Evolutionary conservation across 2,329 filamentous ascomycete genomes (phyloP).

Genomic region (Calcarisporium arbuscula): DNA sequence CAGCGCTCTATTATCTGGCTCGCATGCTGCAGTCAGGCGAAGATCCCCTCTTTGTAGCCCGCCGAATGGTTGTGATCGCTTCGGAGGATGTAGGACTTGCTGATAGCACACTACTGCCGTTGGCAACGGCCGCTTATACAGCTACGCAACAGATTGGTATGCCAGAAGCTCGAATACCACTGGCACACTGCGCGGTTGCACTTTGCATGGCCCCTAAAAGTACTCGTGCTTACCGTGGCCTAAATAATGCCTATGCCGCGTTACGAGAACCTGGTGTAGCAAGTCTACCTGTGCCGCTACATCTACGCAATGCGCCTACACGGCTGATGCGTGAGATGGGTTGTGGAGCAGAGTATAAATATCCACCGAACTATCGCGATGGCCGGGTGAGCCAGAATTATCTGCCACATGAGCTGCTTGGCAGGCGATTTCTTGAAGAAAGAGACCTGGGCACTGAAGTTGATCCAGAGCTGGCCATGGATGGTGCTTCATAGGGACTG

Average conservation of each 20-base stretch:
- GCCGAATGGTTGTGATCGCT: slow-evolving; percentile 89
- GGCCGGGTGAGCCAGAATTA: slow-evolving; percentile 84
- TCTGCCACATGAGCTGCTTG: slow-evolving; percentile 69
- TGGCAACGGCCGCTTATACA: slow-evolving; percentile 80
- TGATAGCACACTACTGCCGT: slow-evolving; percentile 73
- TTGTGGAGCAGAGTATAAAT: slow-evolving; percentile 90
- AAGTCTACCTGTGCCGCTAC: slow-evolving; percentile 73
- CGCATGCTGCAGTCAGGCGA: slow-evolving; percentile 95
- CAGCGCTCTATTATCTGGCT: slow-evolving; percentile 87
- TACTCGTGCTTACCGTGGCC: slow-evolving; percentile 74
- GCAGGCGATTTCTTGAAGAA: slow-evolving; percentile 71
- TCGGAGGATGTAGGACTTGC: slow-evolving; percentile 91
- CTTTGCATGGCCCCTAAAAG: slow-evolving; percentile 78
- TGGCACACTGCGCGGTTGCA: slow-evolving; percentile 82
- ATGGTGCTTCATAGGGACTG: slow-evolving; percentile 11
- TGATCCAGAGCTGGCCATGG: slow-evolving; percentile 59
- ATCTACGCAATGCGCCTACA: slow-evolving; percentile 88
- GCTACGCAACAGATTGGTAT: slow-evolving; percentile 91
- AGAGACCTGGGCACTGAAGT: slow-evolving; percentile 70
- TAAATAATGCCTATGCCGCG: slow-evolving; percentile 74
- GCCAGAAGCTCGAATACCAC: slow-evolving; percentile 87
- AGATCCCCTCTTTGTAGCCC: slow-evolving; percentile 85
- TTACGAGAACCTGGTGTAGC: slow-evolving; percentile 80
- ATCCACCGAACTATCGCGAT: slow-evolving; percentile 83
- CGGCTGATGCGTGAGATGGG: slow-evolving; percentile 88